These are phyloP conservation scores for Ophiostoma himal-ulmi DNA, from an alignment of 2,329 filamentous ascomycete species.

Conservation along the genomic window DNA sequence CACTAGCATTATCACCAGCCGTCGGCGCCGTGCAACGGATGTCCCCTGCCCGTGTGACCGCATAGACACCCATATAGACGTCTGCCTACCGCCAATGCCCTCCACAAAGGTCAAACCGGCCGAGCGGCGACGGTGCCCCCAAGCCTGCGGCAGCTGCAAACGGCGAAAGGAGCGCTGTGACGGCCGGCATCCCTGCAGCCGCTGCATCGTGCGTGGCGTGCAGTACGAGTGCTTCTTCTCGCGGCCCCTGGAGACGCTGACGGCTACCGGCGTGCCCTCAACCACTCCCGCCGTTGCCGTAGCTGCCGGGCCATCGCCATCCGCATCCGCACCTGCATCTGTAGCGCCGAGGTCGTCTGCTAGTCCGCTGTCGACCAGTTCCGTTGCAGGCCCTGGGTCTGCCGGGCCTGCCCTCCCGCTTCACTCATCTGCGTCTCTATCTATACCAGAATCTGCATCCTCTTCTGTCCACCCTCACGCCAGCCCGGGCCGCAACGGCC, in stretches of 20 bases:
- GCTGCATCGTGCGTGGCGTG: constrained; percentile 29
- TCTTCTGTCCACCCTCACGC: not conserved
- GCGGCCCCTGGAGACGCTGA: constrained; percentile 14
- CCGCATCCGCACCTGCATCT: not conserved
- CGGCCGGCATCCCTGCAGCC: constrained; percentile 29
- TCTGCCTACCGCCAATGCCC: constrained; percentile 24
- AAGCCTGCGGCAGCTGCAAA: constrained; percentile 31
- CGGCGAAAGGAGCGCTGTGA: constrained; percentile 33
- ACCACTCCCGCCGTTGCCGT: constrained; percentile 5
- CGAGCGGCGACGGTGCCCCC: constrained; percentile 30
- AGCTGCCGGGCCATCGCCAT: not conserved
- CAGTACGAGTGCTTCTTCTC: constrained; percentile 27
- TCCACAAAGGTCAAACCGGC: constrained; percentile 25
- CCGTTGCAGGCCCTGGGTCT: constrained; percentile 6
- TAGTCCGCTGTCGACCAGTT: constrained; percentile 16
- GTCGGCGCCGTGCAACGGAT: constrained; percentile 7
- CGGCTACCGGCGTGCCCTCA: not conserved
- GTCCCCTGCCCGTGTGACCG: not conserved
- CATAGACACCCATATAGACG: not conserved
- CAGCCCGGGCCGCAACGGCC: constrained; percentile 19
- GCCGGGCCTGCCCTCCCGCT: not conserved
- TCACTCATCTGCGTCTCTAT: not conserved
- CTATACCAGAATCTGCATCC: not conserved
- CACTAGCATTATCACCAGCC: not conserved
- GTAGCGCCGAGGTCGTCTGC: constrained; percentile 8